Percentiles rank a stretch among this genome's conserved stretches.
phyloP scores from a whole-genome alignment of 441 rosid genomes.

The Adansonia grandidieri region DNA sequence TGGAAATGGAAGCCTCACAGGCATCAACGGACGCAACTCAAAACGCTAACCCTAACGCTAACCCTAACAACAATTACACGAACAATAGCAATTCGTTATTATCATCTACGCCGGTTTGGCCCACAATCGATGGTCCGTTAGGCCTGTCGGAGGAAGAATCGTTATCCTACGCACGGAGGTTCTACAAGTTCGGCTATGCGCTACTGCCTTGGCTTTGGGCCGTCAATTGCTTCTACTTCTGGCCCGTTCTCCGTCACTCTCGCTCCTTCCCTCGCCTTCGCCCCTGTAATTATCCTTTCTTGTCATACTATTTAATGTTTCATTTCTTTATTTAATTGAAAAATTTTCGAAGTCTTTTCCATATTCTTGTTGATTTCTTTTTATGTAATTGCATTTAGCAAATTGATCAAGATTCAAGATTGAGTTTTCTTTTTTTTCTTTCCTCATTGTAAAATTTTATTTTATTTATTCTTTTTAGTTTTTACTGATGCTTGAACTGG shows the following conservation, averaged over 20 bases:
- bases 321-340: background rate
- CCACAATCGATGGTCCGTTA: conserved; percentile 88
- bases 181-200: conserved; percentile 86
- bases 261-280: conserved; percentile 85
- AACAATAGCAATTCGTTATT: conserved; percentile 41
- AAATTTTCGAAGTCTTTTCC: background rate
- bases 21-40: conserved; percentile 26
- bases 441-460: background rate
- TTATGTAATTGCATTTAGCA: background rate
- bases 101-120: conserved; percentile 71
- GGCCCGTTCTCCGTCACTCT: conserved; percentile 91
- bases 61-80: conserved; percentile 23
- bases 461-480: background rate
- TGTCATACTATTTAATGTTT: background rate
- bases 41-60: conserved; percentile 33
- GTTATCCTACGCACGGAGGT: conserved; percentile 72
- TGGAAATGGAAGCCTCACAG: conserved; percentile 62
- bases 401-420: background rate
- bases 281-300: conserved; percentile 51
- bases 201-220: conserved; percentile 95
- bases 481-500: background rate
- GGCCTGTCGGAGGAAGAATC: conserved; percentile 93
- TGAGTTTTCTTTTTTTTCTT: background rate
- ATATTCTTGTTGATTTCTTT: background rate
- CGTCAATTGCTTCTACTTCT: conserved; percentile 97